Base-by-base conservation (phyloP, 805 yeast species). In the Lachancea cidri region DNA sequence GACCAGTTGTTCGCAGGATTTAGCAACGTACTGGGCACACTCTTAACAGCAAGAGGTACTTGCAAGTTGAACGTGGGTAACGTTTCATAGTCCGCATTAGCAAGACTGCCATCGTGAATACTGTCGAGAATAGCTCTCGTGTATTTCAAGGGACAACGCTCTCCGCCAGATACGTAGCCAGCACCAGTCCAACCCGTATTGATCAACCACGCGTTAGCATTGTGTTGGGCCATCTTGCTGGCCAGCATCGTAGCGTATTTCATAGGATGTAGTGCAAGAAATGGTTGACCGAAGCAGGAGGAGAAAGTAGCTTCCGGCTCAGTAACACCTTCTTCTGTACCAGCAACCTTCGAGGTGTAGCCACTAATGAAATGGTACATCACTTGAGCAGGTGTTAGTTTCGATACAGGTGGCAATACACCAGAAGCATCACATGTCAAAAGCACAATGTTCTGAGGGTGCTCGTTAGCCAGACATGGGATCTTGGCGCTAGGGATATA, bases 161-260 rank as follows among this genome's bases (percentile, higher is more conserved):
- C 83, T 64, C 98, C 98, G 57, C 97, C 98, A 65, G 80, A 76
- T 42, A 86, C 73, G 52, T 86, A 95, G 46, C 95, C 83, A 55
- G 89, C 80, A 48, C 98, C 98, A 50, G 89, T 86, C 98, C 98
- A 91, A 49, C 98, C 98, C 53, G 98, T 91, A 74, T 91, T 91
- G 64, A 91, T 78, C 66, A 91, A 77, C 96, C 96, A 91, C 43
- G 98, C 98, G 60, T 79, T 77, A 39, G 97, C 88, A 55, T 81
- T 81, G 73, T 89, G 93, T 64, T 84, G 64, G 42, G 83, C 68
- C 75, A 91, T 93, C 77, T 89, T 91, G 66, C 86, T 91, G 42
- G 95, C 82, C 59, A 91, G 78, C 81, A 91, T 95, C 68, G 86
- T 86, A 35, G 98, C 98, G 68, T 91, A 91, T 68, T 82, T 83